Percentiles rank a stretch among this genome's conserved stretches.
phyloP scores from a whole-genome alignment of 116 monocot species.

The Posidonia oceanica region DNA sequence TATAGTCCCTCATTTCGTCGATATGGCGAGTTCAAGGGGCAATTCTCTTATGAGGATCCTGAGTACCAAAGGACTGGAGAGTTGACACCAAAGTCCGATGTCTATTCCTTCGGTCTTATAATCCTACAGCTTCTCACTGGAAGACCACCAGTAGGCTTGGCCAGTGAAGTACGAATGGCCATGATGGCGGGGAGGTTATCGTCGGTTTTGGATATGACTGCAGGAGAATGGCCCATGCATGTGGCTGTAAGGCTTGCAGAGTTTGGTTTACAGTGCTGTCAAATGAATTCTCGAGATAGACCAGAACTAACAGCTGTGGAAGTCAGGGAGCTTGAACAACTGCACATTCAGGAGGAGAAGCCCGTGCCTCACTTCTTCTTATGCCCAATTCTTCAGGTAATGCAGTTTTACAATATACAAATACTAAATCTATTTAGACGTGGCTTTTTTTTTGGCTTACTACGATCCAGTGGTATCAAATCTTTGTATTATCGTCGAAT shows the following conservation, averaged over 20 bases:
- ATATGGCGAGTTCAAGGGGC: constrained; percentile 18
- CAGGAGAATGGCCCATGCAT: constrained; percentile 61
- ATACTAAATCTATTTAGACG: not conserved
- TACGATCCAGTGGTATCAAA: no score
- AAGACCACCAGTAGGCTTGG: constrained; percentile 36
- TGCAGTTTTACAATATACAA: not conserved
- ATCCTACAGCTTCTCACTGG: constrained; percentile 65
- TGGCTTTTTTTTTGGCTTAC: no score
- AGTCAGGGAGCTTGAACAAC: constrained; percentile 46
- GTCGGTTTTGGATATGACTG: constrained; percentile 43
- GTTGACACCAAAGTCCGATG: constrained; percentile 44
- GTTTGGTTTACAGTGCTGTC: constrained; percentile 47
- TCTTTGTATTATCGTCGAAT: no score
- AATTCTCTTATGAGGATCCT: constrained; percentile 48
- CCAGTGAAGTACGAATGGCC: constrained; percentile 36
- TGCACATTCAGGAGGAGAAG: constrained; percentile 41
- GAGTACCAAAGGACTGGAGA: constrained; percentile 30
- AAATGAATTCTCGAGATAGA: constrained; percentile 24
- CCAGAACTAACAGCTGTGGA: constrained; percentile 45
- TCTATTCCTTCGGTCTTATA: constrained; percentile 69
- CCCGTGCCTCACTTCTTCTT: constrained; percentile 50
- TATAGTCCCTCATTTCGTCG: constrained; percentile 18
- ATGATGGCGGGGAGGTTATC: constrained; percentile 26
- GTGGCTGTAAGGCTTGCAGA: constrained; percentile 53
- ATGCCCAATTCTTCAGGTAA: constrained; percentile 77